Base-by-base conservation (phyloP, 306 rosid genomes). In the Lathyrus tuberosus region DNA sequence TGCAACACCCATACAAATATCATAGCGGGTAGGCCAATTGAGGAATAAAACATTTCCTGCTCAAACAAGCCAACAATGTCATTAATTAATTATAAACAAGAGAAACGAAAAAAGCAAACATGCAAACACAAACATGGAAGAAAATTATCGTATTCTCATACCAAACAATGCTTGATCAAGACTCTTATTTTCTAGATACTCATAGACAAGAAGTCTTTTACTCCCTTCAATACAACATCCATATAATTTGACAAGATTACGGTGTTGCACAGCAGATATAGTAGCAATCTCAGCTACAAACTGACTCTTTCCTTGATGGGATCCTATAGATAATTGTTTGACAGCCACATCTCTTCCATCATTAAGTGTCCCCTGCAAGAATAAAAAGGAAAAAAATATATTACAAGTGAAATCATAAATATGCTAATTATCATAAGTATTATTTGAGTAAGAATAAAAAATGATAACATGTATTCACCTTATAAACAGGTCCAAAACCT, bases 151-250 rank as follows among this genome's bases (percentile, higher is more conserved):
- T 69, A 69, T 70, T 62, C 53, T 44, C 84, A 30, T 86, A 92
- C 96, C 96, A 79, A 92, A 92, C 66, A 92, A 40, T 63, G 92
- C 96, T 87, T 86, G 95, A 80, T 87, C 96, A 70, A 89, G 92
- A 70, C 96, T 89, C 79, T 84, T 91, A 66, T 91, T 91, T 74
- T 89, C 94, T 5, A 89, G 83, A 75, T 76, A 92, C 82, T 92
- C 95, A 8, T 87, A 92, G 17, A 92, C 94, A 44, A 92, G 92
- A 72, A 89, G 96, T 48, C 85, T 72, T 61, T 86, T 81, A 37
- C 66, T 73, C 51, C 92, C 96, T 57, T 92, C 92, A 15, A 84
- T 60, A 82, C 96, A 92, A 69, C 90, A 92, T 47, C 98, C 96
- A 10, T 81, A 81, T 62, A 92, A 66, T 70, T 83, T 86, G 66